Base-by-base conservation (phyloP, 2,329 filamentous ascomycete genomes). In the Fusarium chuoi region DNA sequence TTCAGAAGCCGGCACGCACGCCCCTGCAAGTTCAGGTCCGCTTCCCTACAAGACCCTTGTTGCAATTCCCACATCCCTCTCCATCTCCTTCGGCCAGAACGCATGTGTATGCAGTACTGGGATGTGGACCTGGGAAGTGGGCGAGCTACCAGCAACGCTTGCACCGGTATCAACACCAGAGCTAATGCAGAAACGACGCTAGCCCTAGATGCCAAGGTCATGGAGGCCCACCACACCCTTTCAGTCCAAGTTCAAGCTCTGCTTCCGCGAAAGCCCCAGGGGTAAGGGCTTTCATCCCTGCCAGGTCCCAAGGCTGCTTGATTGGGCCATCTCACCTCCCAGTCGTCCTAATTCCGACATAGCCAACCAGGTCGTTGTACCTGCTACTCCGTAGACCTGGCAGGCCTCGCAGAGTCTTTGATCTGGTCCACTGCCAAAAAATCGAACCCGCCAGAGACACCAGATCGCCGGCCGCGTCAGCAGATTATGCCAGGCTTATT, bases 391-490 rank as follows among this genome's bases (percentile, higher is more conserved):
- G n/a, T 59, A 12, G 30, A 30, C 30, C 30, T 30, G 58, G 56
- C 54, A 49, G 65, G 56, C 54, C 57, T 64, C 56, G 33, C n/a
- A 52, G n/a, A 57, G 33, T 59, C 46, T 56, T 38, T 24, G 58
- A 48, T 54, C 54, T 49, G 46, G 42, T 61, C 69, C 54, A 63
- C 46, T 42, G 49, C 33, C 38, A 67, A 58, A 30, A 55, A 59
- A 30, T 35, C 33, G 48, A 70, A 65, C 52, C 59, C 52, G 24
- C 52, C 46, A 65, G 49, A 60, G 49, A 66, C 67, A 70, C 54
- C 61, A 63, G 72, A 73, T 75, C 72, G 69, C 72, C 58, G 72
- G 72, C 72, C 72, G 72, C 72, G 72, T 75, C 69, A 75, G 72
- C 72, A 73, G 44, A 39, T 48, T 59, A 57, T 63, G 42, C 62